phyloP scores from a whole-genome alignment of 2,329 filamentous ascomycete genomes.

The Fusarium piperis region DNA sequence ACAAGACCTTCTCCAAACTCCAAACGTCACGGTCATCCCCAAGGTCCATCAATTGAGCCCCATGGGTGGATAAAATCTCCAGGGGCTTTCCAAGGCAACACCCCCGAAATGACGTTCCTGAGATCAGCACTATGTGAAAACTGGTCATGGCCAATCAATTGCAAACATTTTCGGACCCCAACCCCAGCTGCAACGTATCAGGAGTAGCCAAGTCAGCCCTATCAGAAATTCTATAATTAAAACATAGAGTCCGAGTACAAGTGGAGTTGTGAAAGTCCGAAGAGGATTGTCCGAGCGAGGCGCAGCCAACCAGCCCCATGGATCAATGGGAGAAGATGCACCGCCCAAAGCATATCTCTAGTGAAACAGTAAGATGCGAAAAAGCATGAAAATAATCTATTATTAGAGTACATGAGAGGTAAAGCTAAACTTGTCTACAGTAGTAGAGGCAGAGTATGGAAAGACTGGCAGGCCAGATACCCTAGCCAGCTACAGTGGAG shows the following conservation, averaged over 20 bases:
- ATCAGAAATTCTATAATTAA: neutral
- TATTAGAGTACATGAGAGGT: neutral
- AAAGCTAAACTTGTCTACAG: neutral
- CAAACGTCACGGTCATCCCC: neutral
- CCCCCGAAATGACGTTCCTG: neutral
- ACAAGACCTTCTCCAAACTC: neutral
- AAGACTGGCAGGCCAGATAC: neutral
- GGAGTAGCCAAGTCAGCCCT: neutral
- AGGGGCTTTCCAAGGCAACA: neutral
- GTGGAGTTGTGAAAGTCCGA: neutral
- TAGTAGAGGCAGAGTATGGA: neutral
- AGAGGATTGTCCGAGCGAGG: neutral
- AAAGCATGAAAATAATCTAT: neutral
- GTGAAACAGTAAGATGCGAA: neutral
- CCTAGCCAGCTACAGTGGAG: neutral
- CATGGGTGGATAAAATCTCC: neutral
- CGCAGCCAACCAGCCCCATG: neutral
- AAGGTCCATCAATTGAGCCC: neutral
- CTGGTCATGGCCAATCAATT: neutral
- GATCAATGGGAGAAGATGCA: neutral
- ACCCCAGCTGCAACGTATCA: neutral
- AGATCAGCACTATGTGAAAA: neutral
- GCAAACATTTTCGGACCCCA: neutral
- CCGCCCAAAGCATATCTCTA: neutral
- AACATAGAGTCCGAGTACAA: neutral